These are phyloP conservation scores for Helenozyma baotianmanensis DNA, from an alignment of 805 yeast genomes.

Conservation along the genomic window DNA sequence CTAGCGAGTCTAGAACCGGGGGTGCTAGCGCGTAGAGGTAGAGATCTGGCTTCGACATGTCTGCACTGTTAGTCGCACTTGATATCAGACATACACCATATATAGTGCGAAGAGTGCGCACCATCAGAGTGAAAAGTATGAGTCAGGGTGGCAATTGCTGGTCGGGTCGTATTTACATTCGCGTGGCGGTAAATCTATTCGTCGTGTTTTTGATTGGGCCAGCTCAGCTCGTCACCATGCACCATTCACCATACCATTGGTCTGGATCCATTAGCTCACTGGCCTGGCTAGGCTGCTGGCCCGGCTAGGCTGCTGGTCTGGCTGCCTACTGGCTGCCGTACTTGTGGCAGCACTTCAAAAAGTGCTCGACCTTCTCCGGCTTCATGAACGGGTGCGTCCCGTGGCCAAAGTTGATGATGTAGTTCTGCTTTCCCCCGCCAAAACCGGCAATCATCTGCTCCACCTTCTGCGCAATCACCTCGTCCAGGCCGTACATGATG, in stretches of 20 bases:
- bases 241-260: too few relatives aligned
- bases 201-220: too few relatives aligned
- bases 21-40: conserved; percentile 8
- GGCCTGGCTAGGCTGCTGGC: too few relatives aligned
- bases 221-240: too few relatives aligned
- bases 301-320: too few relatives aligned
- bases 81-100: background rate
- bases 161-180: too few relatives aligned
- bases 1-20: conserved; percentile 4
- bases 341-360: conserved; percentile 83
- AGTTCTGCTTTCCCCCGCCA: conserved; percentile 89
- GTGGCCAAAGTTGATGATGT: conserved; percentile 94
- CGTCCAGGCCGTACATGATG: conserved; percentile 84
- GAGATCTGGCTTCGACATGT: conserved; percentile 6
- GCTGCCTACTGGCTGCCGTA: conserved; percentile 59
- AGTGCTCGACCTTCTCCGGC: conserved; percentile 81
- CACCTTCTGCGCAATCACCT: conserved; percentile 72
- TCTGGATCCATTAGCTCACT: too few relatives aligned
- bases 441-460: conserved; percentile 85
- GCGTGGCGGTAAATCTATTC: too few relatives aligned
- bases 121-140: background rate
- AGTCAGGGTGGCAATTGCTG: too few relatives aligned
- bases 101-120: background rate
- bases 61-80: background rate
- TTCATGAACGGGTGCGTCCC: conserved; percentile 98